phyloP scores from a whole-genome alignment of 306 rosid genomes.

The Pterocarpus macrocarpus region DNA sequence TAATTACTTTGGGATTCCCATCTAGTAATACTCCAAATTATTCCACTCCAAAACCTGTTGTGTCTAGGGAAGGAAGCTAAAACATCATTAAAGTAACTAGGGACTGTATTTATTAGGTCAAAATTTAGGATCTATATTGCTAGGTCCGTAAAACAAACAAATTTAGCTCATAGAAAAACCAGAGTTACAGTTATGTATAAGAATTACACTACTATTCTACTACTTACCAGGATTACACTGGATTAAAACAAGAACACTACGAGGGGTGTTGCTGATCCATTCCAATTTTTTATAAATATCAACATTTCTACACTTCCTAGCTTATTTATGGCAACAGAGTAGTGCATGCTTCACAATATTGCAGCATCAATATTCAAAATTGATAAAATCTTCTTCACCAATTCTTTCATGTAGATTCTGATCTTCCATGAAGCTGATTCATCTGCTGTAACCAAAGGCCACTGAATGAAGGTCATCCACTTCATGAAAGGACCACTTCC shows the following conservation, averaged over 20 bases:
- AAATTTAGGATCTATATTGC: constrained; percentile 37
- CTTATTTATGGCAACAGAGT: constrained; percentile 56
- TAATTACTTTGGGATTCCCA: constrained; percentile 18
- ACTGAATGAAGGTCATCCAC: constrained; percentile 72
- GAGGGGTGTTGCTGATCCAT: constrained; percentile 48
- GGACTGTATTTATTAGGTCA: constrained; percentile 29
- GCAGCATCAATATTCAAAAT: constrained; percentile 52
- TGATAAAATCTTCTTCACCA: constrained; percentile 51
- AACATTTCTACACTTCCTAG: constrained; percentile 70
- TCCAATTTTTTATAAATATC: constrained; percentile 45
- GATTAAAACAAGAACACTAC: constrained; percentile 47
- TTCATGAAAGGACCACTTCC: constrained; percentile 66
- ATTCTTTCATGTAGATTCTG: constrained; percentile 18
- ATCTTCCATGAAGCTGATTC: constrained; percentile 40
- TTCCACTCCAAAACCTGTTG: neutral
- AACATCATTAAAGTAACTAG: constrained; percentile 22
- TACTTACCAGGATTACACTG: constrained; percentile 47
- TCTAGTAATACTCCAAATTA: constrained; percentile 3
- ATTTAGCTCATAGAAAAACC: constrained; percentile 38
- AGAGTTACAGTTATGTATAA: constrained; percentile 43
- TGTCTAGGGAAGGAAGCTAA: constrained; percentile 22
- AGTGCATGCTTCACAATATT: constrained; percentile 57
- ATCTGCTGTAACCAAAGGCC: constrained; percentile 69
- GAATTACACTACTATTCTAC: constrained; percentile 50
- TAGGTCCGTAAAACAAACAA: constrained; percentile 43